Evolutionary conservation across 2,329 filamentous ascomycete genomes (phyloP), one percentile per base, ranked within the genome.

Genomic region (Nannizziopsis arthrosporioides): DNA sequence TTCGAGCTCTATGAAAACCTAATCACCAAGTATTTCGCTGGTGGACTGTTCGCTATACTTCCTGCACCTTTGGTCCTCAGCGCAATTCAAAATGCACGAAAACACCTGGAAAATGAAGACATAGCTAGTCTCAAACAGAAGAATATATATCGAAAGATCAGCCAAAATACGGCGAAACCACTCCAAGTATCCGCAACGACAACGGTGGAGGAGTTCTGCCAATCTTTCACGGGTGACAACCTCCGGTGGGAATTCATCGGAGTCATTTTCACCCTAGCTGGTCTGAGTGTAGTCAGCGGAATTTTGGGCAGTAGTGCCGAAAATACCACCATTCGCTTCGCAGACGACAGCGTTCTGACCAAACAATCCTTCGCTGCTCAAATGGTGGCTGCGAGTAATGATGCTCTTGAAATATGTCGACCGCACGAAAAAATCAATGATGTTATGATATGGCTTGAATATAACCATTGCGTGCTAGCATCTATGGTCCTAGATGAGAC

Each of bases 191-290:
- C 60, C 1, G 14, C 54, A 2, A 53, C 50, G 1, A 54, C 58
- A 1, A 56, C 60, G 32, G 62, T 63, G 1, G 50, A 54, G 11
- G 59, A 64, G 8, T 69, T 71, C 39, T 61, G 67, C 48, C 57
- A 56, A 12, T 49, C 67, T 1, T 68, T 62, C 47, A 48, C 51
- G 2, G 56, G 53, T 3, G 46, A 47, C 9, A 55, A 55, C 32
- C 45, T 56, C 11, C 51, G 57, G 36, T 58, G 56, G 55, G 57
- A 59, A 37, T 56, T 54, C 37, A 48, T 59, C 30, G 57, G 56
- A n/a, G 41, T 57, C 14, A 53, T 56, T 12, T 58, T 54, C 35
- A 50, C 54, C 5, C 35, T 56, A 27, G 54, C 53, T 1, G 56
- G 56, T 2, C 22, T 52, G n/a, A 48, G 50, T 35, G 37, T 35